Base-by-base conservation (phyloP, 257 asterid species). In the Przewalskia tangutica region DNA sequence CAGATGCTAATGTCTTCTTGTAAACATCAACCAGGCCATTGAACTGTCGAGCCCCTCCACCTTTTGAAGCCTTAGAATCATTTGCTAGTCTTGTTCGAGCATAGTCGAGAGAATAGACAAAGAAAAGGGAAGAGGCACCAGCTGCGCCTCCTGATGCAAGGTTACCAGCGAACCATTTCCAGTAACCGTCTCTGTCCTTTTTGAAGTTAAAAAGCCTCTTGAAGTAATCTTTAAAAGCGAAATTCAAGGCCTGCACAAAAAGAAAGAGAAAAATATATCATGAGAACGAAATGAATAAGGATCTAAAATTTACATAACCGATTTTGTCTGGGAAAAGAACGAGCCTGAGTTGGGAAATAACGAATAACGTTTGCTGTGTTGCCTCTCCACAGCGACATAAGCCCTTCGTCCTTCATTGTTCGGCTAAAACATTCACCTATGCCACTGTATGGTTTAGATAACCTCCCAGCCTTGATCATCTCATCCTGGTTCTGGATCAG, bases 61-160 rank as follows among this genome's bases (percentile, higher is more conserved):
- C 82, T 83, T 88, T 88, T 50, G 89, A 86, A 60, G 89, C 88
- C 88, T 86, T 88, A 50, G 88, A 83, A 81, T 88, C 90, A 77
- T 88, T 88, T 23, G 89, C 89, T 44, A 88, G 79, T 50, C 90
- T 84, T 0, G 90, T 88, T 76, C 90, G 77, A 58, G 90, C 90
- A 71, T 88, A 88, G 44, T 88, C 90, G 27, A 88, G 83, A 53
- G 90, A 88, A 59, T 88, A 88, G 20, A 88, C 90, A 82, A 88
- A 88, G 18, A 88, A 82, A n/a, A 84, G 84, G 27, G 90, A 88
- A 55, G 89, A 84, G 55, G 90, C 89, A 80, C 90, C 90, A 48
- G 90, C 90, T n/a, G 90, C 90, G 51, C 90, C 87, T 40, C 89
- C 90, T n/a, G 90, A 88, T 53, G 77, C 89, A 65, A 88, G 79